Conservation (phyloP, 495 filamentous ascomycete genomes). For the Geoglossum glabrum region DNA sequence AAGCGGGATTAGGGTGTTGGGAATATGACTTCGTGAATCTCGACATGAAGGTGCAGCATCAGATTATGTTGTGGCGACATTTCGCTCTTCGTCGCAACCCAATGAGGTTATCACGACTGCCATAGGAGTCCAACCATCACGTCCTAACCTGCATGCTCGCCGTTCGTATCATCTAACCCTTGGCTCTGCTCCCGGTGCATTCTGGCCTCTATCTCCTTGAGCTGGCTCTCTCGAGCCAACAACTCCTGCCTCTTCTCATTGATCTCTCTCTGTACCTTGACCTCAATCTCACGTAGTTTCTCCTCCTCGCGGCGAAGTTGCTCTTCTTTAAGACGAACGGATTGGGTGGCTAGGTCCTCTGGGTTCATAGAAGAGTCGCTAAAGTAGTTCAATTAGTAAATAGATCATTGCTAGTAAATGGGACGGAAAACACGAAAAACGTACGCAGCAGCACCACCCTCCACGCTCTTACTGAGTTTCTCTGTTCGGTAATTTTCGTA, state of each 20-base stretch:
- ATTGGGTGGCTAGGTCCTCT: slow-evolving; percentile 89
- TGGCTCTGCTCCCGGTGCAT: slow-evolving; percentile 51
- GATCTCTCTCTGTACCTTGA: slow-evolving; percentile 98
- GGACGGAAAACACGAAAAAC: slow-evolving; percentile 19
- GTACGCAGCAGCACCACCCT: slow-evolving; percentile 71
- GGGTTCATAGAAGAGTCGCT: slow-evolving; percentile 79
- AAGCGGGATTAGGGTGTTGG: background rate
- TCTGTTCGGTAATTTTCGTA: slow-evolving; percentile 99
- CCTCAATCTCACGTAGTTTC: slow-evolving; percentile 96
- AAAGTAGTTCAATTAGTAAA: slow-evolving; percentile 17
- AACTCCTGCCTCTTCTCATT: slow-evolving; percentile 99
- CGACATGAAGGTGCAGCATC: background rate
- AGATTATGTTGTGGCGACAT: background rate
- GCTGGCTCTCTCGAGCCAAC: slow-evolving; percentile 89
- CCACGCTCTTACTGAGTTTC: slow-evolving; percentile 98
- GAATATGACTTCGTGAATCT: background rate
- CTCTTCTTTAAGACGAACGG: slow-evolving; percentile 95
- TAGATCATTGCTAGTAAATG: background rate
- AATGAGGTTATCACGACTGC: background rate
- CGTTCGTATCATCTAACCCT: slow-evolving; percentile 25
- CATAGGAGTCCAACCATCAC: background rate
- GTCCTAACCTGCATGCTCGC: slow-evolving; percentile 14
- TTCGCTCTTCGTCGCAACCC: background rate
- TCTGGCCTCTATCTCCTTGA: slow-evolving; percentile 79
- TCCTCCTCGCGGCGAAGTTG: slow-evolving; percentile 97